Conservation (phyloP, 2,329 filamentous ascomycete genomes). For the Epichloe baconii region DNA sequence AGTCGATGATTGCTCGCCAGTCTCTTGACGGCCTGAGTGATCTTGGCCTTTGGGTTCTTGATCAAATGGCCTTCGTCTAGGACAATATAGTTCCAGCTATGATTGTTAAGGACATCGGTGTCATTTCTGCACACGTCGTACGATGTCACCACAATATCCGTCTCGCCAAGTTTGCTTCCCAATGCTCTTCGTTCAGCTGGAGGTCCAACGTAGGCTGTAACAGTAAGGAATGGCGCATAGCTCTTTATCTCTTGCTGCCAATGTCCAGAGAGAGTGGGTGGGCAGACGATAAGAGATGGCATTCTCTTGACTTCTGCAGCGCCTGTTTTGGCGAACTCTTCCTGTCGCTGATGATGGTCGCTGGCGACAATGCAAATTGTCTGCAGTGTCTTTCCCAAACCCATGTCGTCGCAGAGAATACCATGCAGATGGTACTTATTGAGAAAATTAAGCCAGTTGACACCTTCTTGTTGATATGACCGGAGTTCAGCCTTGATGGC, state of each 20-base stretch:
- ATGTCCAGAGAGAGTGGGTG: constrained; percentile 89
- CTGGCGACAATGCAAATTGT: constrained; percentile 97
- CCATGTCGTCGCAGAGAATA: constrained; percentile 98
- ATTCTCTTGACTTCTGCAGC: constrained; percentile 65
- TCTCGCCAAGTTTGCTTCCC: constrained; percentile 55
- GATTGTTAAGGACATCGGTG: constrained; percentile 65
- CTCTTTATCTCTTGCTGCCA: constrained; percentile 97
- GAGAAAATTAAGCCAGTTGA: constrained; percentile 97
- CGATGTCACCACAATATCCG: constrained; percentile 91
- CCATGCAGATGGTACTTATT: constrained; percentile 97
- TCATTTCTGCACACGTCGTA: constrained; percentile 98
- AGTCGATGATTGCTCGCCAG: constrained; percentile 85
- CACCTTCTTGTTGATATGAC: constrained; percentile 95
- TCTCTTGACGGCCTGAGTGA: constrained; percentile 82
- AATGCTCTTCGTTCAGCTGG: constrained; percentile 66
- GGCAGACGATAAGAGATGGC: constrained; percentile 89
- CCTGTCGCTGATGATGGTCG: constrained; percentile 85
- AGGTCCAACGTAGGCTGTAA: constrained; percentile 82
- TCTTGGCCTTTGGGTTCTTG: constrained; percentile 97
- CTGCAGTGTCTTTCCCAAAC: constrained; percentile 91
- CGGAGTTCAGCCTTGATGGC: constrained; percentile 93
- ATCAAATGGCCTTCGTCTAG: constrained; percentile 96
- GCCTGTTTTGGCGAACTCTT: constrained; percentile 76
- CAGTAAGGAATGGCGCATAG: constrained; percentile 86
- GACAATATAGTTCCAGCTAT: constrained; percentile 95